Base-by-base conservation (phyloP, 2,329 filamentous ascomycete species). In the Xylaria sp. region DNA sequence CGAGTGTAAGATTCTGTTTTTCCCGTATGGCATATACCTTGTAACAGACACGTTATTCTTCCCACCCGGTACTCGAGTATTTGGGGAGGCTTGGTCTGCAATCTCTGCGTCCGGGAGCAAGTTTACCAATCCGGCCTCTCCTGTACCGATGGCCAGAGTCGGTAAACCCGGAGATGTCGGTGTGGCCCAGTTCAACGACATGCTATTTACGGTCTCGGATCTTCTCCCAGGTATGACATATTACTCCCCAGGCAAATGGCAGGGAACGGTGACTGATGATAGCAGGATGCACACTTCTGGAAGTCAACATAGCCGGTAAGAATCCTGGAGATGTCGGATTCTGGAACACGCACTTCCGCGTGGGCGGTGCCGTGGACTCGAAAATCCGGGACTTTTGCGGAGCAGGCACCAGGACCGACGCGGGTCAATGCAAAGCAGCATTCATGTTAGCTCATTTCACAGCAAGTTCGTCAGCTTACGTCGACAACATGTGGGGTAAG, bases 401-500 rank as follows among this genome's bases (percentile, higher is more conserved):
- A 1, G 64, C 59, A 4, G 37, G 29, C n/a, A 17, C 22, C 16
- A 45, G 21, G 24, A 44, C 52, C 7, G 57, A 72, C 45, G 68
- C 72, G 0, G 63, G 57, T 11, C 52, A 69, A 42, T 81, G 80
- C 67, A 77, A 75, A 64, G 78, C 75, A 0, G 77, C 78, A 1
- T 79, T 74, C 52, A 65, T 76, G 2, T 66, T 80, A 48, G 66
- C 85, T 26, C 80, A 85, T 60, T 68, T 84, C 8, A 76, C 75
- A 0, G 54, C 66, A 7, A 69, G 69, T 0, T 75, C 75, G 0
- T 76, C 77, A 1, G 75, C 75, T 7, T 83, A 83, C 59, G 72
- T 83, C 43, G 81, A 85, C 63, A 82, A 80, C 56, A 72, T 74
- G 54, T 82, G 78, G 80, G 75, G 74, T 77, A 72, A 74, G 69